These are phyloP conservation scores for Coniophora puteana DNA, from an alignment of 1,284 basidiomycete species.

Conservation along the genomic window DNA sequence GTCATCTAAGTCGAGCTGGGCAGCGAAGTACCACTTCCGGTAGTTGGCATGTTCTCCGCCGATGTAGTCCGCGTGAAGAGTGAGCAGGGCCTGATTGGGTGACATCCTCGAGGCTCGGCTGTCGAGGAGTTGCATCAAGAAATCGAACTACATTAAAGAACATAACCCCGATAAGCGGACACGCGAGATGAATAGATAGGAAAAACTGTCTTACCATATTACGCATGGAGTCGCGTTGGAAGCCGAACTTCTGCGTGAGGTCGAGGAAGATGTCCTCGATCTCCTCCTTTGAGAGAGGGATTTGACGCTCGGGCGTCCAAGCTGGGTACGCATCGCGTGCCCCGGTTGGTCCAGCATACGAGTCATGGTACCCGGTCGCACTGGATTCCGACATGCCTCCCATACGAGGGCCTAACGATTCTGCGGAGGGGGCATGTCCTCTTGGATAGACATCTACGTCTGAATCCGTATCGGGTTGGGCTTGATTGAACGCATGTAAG, in stretches of 20 bases:
- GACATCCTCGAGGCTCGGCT: slow-evolving; percentile 97
- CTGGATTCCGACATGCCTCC: slow-evolving; percentile 60
- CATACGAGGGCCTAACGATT: slow-evolving; percentile 60
- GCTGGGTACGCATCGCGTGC: slow-evolving; percentile 85
- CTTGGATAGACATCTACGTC: slow-evolving; percentile 70
- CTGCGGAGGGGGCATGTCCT: slow-evolving; percentile 66
- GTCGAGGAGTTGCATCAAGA: slow-evolving; percentile 97
- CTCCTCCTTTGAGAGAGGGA: slow-evolving; percentile 97
- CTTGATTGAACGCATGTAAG: slow-evolving; percentile 23
- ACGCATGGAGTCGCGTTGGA: slow-evolving; percentile 89
- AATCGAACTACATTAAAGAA: slow-evolving; percentile 72
- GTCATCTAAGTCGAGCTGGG: slow-evolving; percentile 97
- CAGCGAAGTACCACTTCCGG: slow-evolving; percentile 99
- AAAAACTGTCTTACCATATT: slow-evolving; percentile 66
- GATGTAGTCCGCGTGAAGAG: slow-evolving; percentile 98
- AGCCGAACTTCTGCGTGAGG: slow-evolving; percentile 98
- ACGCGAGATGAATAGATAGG: slow-evolving; percentile 12
- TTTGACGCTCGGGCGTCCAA: slow-evolving; percentile 89
- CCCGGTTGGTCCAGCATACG: slow-evolving; percentile 42
- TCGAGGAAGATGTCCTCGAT: slow-evolving; percentile 99
- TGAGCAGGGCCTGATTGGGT: slow-evolving; percentile 91
- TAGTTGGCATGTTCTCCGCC: slow-evolving; percentile 97
- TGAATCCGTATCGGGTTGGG: slow-evolving; percentile 72
- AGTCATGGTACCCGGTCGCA: slow-evolving; percentile 60
- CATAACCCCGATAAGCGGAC: slow-evolving; percentile 8